Evolutionary conservation across 768 basidiomycete species (phyloP).

Genomic region (Rhodotorula diobovata): DNA sequence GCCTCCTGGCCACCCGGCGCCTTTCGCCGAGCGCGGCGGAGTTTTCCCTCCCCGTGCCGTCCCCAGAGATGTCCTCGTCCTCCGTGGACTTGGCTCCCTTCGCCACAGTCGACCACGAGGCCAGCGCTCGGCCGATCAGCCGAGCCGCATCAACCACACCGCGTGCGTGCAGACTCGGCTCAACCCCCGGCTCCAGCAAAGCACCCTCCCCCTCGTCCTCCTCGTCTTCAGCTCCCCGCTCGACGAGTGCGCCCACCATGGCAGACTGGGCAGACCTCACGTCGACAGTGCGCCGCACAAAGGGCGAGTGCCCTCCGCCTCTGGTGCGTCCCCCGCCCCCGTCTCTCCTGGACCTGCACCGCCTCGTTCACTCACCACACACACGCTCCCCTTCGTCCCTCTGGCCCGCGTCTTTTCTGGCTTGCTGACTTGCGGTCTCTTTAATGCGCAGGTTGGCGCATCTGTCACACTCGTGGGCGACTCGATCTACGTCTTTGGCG

Average conservation of each 20-base stretch:
- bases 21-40: too few relatives aligned
- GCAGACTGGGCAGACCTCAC: constrained; percentile 11
- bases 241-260: not conserved
- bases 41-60: too few relatives aligned
- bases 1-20: too few relatives aligned
- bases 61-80: too few relatives aligned
- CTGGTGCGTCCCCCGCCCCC: constrained; percentile 1
- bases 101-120: too few relatives aligned
- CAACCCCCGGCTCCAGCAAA: too few relatives aligned
- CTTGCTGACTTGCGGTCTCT: not conserved
- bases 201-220: not conserved
- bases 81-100: too few relatives aligned
- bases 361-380: not conserved
- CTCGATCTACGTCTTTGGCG: constrained; percentile 30
- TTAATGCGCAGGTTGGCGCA: constrained; percentile 76
- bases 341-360: not conserved
- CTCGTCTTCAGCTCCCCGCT: not conserved
- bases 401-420: too few relatives aligned
- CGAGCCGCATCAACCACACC: too few relatives aligned
- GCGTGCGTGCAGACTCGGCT: too few relatives aligned
- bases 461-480: constrained; percentile 57
- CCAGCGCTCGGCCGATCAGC: too few relatives aligned
- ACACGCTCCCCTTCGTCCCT: too few relatives aligned
- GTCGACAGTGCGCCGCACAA: not conserved
- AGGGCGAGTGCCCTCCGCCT: constrained; percentile 15